Percentiles rank a stretch among this genome's conserved stretches.
phyloP scores from a whole-genome alignment of 345 rosid species.

The Acer negundo region DNA sequence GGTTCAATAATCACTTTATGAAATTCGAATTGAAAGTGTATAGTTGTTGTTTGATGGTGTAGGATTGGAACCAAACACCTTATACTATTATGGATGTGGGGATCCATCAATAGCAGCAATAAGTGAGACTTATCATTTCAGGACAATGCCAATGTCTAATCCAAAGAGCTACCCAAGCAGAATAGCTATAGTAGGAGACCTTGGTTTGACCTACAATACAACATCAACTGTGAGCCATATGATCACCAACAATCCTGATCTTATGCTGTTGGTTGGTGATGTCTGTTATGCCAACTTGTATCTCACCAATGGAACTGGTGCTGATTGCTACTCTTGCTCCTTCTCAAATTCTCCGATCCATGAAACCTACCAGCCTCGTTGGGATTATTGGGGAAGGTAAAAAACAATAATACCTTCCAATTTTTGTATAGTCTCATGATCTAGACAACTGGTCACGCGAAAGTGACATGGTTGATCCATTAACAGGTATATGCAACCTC shows the following conservation, averaged over 20 bases:
- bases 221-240: slow-evolving; percentile 65
- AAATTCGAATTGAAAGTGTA: no score
- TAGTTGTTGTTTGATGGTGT: slow-evolving; percentile 3
- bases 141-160: slow-evolving; percentile 66
- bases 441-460: no score
- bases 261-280: slow-evolving; percentile 70
- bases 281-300: slow-evolving; percentile 73
- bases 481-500: slow-evolving; percentile 73
- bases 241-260: slow-evolving; percentile 65
- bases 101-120: slow-evolving; percentile 67
- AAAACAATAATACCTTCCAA: background rate
- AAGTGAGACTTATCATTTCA: slow-evolving; percentile 56
- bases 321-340: slow-evolving; percentile 71
- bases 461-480: no score
- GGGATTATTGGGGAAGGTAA: slow-evolving; percentile 92
- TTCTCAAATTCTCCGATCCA: slow-evolving; percentile 64
- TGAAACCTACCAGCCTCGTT: slow-evolving; percentile 87
- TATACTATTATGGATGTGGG: slow-evolving; percentile 82
- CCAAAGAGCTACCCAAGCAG: slow-evolving; percentile 62
- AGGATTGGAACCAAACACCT: slow-evolving; percentile 72
- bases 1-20: no score
- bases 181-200: slow-evolving; percentile 73
- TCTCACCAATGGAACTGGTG: slow-evolving; percentile 75
- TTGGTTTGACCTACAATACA: slow-evolving; percentile 84
- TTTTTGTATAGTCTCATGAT: no score